phyloP scores from a whole-genome alignment of 2,329 filamentous ascomycete genomes.

The Orbilia brochopaga region DNA sequence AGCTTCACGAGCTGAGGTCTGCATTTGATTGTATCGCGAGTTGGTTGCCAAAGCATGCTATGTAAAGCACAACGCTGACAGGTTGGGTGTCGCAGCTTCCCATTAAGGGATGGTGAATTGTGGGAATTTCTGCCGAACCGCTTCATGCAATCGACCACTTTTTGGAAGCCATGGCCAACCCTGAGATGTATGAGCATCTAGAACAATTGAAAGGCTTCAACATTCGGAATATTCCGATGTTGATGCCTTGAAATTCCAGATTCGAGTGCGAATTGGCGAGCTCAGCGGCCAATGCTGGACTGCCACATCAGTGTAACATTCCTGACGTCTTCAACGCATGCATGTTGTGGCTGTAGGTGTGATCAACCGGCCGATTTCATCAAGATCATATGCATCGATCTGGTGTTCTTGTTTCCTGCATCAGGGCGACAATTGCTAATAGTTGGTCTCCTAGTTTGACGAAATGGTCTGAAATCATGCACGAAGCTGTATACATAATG shows the following conservation, averaged over 20 bases:
- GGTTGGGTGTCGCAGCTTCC: too few species aligned
- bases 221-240: background rate
- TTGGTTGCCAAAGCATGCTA: background rate
- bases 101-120: too few species aligned
- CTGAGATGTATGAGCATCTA: too few species aligned
- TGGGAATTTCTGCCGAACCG: background rate
- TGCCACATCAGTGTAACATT: conserved; percentile 5
- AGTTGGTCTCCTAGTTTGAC: too few species aligned
- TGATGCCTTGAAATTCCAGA: too few species aligned
- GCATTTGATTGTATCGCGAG: background rate
- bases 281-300: background rate
- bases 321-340: background rate
- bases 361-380: background rate
- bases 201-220: background rate
- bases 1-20: background rate
- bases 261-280: background rate
- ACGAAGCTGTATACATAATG: too few species aligned
- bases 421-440: too few species aligned
- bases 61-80: too few species aligned
- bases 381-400: background rate
- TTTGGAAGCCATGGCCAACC: background rate
- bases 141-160: background rate
- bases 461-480: too few species aligned
- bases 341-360: background rate
- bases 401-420: background rate